These are phyloP conservation scores for Elsinoe necatrix DNA, from an alignment of 2,329 filamentous ascomycete genomes.

Conservation along the genomic window DNA sequence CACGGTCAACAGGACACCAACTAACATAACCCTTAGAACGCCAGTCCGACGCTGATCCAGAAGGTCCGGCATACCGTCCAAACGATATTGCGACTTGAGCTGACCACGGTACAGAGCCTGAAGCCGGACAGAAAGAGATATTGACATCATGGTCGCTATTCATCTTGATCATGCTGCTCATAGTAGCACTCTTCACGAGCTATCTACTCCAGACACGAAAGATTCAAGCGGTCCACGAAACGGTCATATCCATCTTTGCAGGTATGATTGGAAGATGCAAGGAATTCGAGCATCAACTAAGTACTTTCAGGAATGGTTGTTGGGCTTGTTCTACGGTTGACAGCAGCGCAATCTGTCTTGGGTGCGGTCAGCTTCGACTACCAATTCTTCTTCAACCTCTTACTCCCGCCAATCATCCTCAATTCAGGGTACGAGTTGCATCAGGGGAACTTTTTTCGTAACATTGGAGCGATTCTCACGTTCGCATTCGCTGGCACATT, in stretches of 20 bases:
- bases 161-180: conserved; percentile 90
- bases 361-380: conserved; percentile 94
- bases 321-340: conserved; percentile 76
- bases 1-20: not conserved
- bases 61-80: conserved; percentile 26
- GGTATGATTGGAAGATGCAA: conserved; percentile 43
- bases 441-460: conserved; percentile 97
- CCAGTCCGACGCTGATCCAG: conserved; percentile 41
- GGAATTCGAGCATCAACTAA: conserved; percentile 7
- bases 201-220: conserved; percentile 95
- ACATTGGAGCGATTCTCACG: conserved; percentile 93
- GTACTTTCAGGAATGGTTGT: conserved; percentile 73
- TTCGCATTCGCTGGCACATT: conserved; percentile 98
- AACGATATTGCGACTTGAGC: conserved; percentile 11
- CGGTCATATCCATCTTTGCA: conserved; percentile 95
- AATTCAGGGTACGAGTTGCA: conserved; percentile 96
- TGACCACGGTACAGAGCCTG: conserved; percentile 43
- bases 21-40: conserved; percentile 24
- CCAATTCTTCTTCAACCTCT: conserved; percentile 98
- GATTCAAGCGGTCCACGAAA: conserved; percentile 96
- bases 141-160: conserved; percentile 95
- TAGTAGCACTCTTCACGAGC: conserved; percentile 90
- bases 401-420: conserved; percentile 96
- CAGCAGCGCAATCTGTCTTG: conserved; percentile 72
- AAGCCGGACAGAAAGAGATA: conserved; percentile 86